Base-by-base conservation (phyloP, 1,139 yeast genomes). In the Geotrichum bryndzae region DNA sequence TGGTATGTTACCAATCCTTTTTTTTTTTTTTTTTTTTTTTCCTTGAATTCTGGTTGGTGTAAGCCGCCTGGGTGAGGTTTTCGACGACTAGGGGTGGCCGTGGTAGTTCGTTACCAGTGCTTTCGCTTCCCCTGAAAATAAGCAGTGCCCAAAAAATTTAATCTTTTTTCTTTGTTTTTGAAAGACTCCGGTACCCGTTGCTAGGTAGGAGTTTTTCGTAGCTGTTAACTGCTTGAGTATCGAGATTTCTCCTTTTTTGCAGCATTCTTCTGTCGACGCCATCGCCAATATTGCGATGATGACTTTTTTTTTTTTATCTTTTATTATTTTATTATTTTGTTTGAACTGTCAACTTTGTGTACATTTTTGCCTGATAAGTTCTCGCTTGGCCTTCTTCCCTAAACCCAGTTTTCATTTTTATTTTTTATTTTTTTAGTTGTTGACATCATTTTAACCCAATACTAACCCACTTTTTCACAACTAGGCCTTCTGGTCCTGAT, bases 401-500 rank as follows among this genome's bases (percentile, higher is more conserved):
- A 38, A 38, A 38, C 45, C 45, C 13, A 38, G 45, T 13, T 13
- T 13, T 18, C 18, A 25, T 25, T 25, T 25, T 25, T 25, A 3
- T 25, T 25, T 25, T 25, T 18, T 18, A 18, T 18, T 18, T 18
- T 18, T n/a, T 35, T 35, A 35, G n/a, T 18, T n/a, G 2, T 13
- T 33, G 15, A 33, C 38, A 4, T 33, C 38, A 33, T 38, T 13
- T 48, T 52, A 31, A 35, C 53, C 35, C n/a, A 18, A 10, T 18
- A 53, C 55, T 53, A 53, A 31, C 46, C 55, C 45, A 38, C n/a
- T 38, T 33, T 11, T 7, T 18, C 27, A 25, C 13, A 18, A 5
- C 18, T 25, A 62, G 65, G 65, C 65, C 65, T 10, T 31, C 59
- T 23, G 65, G 65, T 22, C 65, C 65, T 25, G 18, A 50, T 15